Conservation (phyloP, 2,329 filamentous ascomycete species). For the Ceratocystiopsis brevicomis region DNA sequence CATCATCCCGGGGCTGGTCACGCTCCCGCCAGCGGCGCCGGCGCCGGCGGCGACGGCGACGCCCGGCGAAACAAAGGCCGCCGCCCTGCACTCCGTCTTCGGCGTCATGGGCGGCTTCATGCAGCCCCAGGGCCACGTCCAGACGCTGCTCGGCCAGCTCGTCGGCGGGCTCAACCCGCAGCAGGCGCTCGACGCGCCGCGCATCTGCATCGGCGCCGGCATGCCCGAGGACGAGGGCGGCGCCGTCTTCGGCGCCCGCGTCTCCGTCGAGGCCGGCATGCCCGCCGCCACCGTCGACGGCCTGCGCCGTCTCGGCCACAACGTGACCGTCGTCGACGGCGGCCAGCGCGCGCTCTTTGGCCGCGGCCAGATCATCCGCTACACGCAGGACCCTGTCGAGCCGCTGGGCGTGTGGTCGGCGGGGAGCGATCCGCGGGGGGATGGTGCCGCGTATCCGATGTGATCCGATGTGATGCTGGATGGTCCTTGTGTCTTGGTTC, state of each 20-base stretch:
- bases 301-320: slow-evolving; percentile 52
- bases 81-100: slow-evolving; percentile 64
- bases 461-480: too few relatives aligned
- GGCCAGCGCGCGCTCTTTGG: slow-evolving; percentile 55
- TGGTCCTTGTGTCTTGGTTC: too few relatives aligned
- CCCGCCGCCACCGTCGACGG: slow-evolving; percentile 45
- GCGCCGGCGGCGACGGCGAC: slow-evolving; percentile 22
- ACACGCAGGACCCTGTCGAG: slow-evolving; percentile 51
- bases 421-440: slow-evolving; percentile 73
- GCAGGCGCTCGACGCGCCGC: slow-evolving; percentile 71
- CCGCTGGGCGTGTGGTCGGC: slow-evolving; percentile 61
- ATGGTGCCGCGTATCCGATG: slow-evolving; percentile 48
- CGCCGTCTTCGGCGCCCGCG: slow-evolving; percentile 38
- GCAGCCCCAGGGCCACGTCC: slow-evolving; percentile 92
- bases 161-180: slow-evolving; percentile 69
- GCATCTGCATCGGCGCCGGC: slow-evolving; percentile 70
- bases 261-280: slow-evolving; percentile 74
- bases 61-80: slow-evolving; percentile 47
- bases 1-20: slow-evolving; percentile 85
- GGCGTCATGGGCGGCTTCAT: slow-evolving; percentile 98
- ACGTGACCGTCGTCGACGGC: slow-evolving; percentile 48
- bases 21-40: too few relatives aligned
- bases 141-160: slow-evolving; percentile 78
- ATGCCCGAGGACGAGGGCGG: slow-evolving; percentile 46
- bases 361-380: slow-evolving; percentile 68